These are phyloP conservation scores for Penicillium sp. DNA, from an alignment of 2,329 filamentous ascomycete species.

Conservation along the genomic window DNA sequence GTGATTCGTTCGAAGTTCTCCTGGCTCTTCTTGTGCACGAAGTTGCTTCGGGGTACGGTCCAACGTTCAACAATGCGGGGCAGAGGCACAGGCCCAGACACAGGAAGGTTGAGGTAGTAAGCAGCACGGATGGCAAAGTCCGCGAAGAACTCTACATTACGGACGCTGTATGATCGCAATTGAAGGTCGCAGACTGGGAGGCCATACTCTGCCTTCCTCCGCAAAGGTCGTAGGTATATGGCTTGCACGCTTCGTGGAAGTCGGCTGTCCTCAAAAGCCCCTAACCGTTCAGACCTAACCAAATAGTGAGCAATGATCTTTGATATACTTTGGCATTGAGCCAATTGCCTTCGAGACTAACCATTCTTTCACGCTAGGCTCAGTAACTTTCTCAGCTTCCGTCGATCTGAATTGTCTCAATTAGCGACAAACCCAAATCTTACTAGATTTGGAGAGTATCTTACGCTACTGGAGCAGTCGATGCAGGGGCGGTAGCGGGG, in stretches of 20 bases:
- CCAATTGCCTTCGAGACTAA: constrained; percentile 14
- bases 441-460: neutral
- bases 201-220: constrained; percentile 68
- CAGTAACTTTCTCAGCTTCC: constrained; percentile 11
- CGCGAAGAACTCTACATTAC: constrained; percentile 88
- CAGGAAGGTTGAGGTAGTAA: constrained; percentile 86
- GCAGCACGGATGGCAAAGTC: constrained; percentile 93
- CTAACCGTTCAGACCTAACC: constrained; percentile 37
- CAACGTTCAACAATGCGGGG: constrained; percentile 86
- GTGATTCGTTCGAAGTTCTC: constrained; percentile 97
- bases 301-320: constrained; percentile 8
- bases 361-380: constrained; percentile 30
- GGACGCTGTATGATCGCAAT: constrained; percentile 82
- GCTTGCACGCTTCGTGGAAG: constrained; percentile 79
- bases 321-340: neutral
- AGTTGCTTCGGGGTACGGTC: constrained; percentile 85
- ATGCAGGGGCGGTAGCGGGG: neutral
- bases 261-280: constrained; percentile 47
- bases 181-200: constrained; percentile 88
- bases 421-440: neutral
- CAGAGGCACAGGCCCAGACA: constrained; percentile 79
- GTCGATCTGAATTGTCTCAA: constrained; percentile 11
- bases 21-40: constrained; percentile 95
- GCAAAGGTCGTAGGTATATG: constrained; percentile 79
- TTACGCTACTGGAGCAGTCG: constrained; percentile 12